Base-by-base conservation (phyloP, 371 early-diverging fungal genomes). In the Mortierella sp. region DNA sequence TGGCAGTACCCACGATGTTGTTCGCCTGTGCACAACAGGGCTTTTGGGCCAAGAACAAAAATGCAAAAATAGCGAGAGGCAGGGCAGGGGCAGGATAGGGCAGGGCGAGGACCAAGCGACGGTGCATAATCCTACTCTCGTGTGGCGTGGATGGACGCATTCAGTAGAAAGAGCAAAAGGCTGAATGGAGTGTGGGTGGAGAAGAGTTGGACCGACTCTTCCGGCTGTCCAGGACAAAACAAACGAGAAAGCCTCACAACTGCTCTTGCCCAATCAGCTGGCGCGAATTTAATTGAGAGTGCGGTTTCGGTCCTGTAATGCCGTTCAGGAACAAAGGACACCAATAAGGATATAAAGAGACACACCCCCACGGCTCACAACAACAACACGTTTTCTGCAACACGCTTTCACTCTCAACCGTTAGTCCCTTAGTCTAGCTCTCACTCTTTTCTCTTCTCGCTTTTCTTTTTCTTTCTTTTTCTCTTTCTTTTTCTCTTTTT, bases 401-500 rank as follows among this genome's bases (percentile, higher is more conserved):
- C 49, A 27, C 27, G 27, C 17, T 21, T 5, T 39, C 23, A 11
- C 3, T 41, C 19, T 3, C 23, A 17, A 12, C 23, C 21, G 21
- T 2, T 23, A n/a, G 19, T 30, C 50, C 9, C 24, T 26, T 26
- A 1, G 12, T 3, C 49, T 26, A 6, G 21, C 34, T 24, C 37
- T 39, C 27, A 26, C 39, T 19, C 19, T 42, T 21, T 17, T 14
- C 6, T 28, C 31, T 31, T 30, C 23, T 31, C 43, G 14, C 42
- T 28, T 15, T 41, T 24, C 42, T 31, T 27, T 54, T 23, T 2
- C 19, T 6, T 30, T 11, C 41, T 23, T 23, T 23, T 43, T 21
- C 50, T 26, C 21, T 11, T 31, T 39, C 52, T 34, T 41, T 14
- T 66, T 59, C 23, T 46, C 43, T 47, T 37, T 56, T 60, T 47